Evolutionary conservation across 805 yeast genomes (phyloP).

Genomic region (Yarrowia osloensis): DNA sequence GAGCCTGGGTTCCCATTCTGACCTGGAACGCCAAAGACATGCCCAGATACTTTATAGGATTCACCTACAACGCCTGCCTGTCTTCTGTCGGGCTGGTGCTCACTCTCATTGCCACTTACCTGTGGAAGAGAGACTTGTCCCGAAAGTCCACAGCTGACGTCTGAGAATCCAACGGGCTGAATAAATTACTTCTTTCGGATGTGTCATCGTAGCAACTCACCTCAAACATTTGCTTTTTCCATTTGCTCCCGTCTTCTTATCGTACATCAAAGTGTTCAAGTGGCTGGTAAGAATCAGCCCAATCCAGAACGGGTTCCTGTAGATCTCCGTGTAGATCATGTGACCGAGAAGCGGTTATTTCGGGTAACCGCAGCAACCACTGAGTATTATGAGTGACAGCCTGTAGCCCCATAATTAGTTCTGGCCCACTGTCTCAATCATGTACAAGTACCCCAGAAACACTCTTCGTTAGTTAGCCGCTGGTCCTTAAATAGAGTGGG

Average conservation of each 20-base stretch:
- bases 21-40: slow-evolving; percentile 6
- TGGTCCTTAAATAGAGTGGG: neutral
- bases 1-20: neutral
- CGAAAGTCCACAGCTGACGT: neutral
- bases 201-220: neutral
- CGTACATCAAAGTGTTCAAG: neutral
- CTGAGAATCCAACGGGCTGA: neutral
- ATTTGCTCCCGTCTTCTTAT: neutral
- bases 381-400: neutral
- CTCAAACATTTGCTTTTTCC: neutral
- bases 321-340: neutral
- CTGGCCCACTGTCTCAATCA: neutral
- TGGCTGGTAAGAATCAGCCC: neutral
- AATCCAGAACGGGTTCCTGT: slow-evolving; percentile 10
- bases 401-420: neutral
- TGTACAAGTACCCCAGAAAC: neutral
- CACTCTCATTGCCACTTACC: neutral
- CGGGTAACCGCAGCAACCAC: neutral
- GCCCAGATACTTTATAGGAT: neutral
- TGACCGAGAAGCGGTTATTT: neutral
- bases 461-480: neutral
- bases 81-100: neutral
- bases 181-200: neutral
- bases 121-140: neutral
- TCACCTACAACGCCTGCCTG: slow-evolving; percentile 8